Conservation (phyloP, 495 filamentous ascomycete species). For the Hypoxylon perforatum region DNA sequence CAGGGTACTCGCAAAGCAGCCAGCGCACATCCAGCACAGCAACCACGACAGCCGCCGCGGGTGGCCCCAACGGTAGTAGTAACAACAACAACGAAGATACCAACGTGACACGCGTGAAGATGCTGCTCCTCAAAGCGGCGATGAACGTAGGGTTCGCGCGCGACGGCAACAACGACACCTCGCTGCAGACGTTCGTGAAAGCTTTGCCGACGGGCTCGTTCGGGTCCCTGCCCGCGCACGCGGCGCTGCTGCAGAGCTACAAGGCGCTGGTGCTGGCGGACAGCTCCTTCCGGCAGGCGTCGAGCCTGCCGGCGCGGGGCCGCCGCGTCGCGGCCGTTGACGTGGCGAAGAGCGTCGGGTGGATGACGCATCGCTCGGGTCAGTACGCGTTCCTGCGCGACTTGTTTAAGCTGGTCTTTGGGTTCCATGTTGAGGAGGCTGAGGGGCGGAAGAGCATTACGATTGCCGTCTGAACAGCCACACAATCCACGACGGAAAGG, state of each 20-base stretch:
- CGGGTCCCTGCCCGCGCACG: conserved; percentile 75
- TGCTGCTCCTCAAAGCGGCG: conserved; percentile 82
- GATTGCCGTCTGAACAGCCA: conserved; percentile 59
- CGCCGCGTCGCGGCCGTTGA: conserved; percentile 73
- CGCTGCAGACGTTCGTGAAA: conserved; percentile 77
- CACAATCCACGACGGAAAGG: too few species aligned
- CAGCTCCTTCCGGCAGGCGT: conserved; percentile 68
- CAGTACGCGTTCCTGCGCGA: conserved; percentile 81
- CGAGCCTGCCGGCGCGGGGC: conserved; percentile 62
- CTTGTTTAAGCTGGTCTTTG: conserved; percentile 85
- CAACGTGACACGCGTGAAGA: conserved; percentile 77
- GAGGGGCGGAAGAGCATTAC: conserved; percentile 63
- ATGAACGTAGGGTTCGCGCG: conserved; percentile 78
- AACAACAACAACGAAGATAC: conserved; percentile 66
- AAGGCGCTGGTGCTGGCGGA: conserved; percentile 79
- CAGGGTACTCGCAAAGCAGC: conserved; percentile 77
- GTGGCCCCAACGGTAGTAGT: too few species aligned
- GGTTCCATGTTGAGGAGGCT: conserved; percentile 81
- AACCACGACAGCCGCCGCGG: conserved; percentile 70
- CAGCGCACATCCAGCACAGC: conserved; percentile 79
- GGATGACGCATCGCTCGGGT: conserved; percentile 66
- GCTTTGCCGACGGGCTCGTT: conserved; percentile 80
- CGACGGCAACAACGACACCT: conserved; percentile 51
- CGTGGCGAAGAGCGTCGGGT: conserved; percentile 77
- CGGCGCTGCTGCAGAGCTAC: conserved; percentile 77